Evolutionary conservation across 805 yeast species (phyloP), one percentile per base, ranked within the genome.

Genomic region (Kluyveromyces lactis): DNA sequence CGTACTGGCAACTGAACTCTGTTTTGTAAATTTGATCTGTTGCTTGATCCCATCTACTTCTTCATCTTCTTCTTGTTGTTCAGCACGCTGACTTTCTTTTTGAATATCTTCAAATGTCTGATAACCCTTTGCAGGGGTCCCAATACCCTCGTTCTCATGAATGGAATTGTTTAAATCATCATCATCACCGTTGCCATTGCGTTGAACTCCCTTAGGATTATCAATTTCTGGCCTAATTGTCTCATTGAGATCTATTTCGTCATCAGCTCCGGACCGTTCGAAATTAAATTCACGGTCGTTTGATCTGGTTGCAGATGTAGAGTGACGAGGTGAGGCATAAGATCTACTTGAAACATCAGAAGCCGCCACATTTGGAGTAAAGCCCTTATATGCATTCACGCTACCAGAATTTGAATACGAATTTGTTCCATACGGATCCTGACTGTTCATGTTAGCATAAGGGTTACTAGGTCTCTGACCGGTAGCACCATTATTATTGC

Each of bases 31-130:
- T 42, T 85, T 69, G 44, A 84, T 81, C 48, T 89, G 86, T 44
- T 82, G 81, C 57, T 84, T 86, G 47, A 90, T 77, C 33, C 77
- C 84, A 56, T 86, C 94, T 13, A 90, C 85, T 48, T 86, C 97
- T 57, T 84, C 94, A 47, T 89, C 96, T 46, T 86, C 89, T 42
- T 77, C 69, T 39, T 63, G 63, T 39, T 63, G 68, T 40, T 62
- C 66, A 35, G 62, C 58, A 26, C 56, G 59, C 42, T 55, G 55
- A 39, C 67, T 64, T 32, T 62, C 49, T 55, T 64, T 47, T 36
- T 63, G 66, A 4, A 55, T 41, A 26, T 61, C 60, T 24, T 60
- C 63, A 40, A 58, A 60, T 2, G 63, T 55, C 42, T 45, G 58
- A 44, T 40, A 57, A 41, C 62, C 62, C 53, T 53, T 42, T 27